Evolutionary conservation across 768 basidiomycete genomes (phyloP).

Genomic region (Daedaleopsis sinensis): DNA sequence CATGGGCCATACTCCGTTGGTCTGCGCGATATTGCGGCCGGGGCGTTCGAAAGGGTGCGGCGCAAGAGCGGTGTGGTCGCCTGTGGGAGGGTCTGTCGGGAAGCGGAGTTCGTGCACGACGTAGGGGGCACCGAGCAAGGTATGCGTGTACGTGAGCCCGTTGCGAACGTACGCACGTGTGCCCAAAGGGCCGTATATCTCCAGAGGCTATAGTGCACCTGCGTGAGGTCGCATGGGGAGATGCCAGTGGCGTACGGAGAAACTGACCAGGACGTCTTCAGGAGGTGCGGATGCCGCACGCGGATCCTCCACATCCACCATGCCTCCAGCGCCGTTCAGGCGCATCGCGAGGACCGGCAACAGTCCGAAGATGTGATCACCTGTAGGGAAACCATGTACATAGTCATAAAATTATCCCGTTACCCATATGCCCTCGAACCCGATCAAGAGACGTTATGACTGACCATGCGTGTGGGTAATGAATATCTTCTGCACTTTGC

Average conservation of each 20-base stretch:
- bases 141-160: constrained; percentile 69
- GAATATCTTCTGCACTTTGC: constrained; percentile 80
- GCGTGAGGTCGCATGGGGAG: not conserved
- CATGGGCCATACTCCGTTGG: constrained; percentile 64
- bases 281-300: constrained; percentile 33
- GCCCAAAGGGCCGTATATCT: constrained; percentile 87
- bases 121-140: constrained; percentile 65
- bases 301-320: constrained; percentile 59
- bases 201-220: constrained; percentile 54
- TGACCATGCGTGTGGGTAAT: constrained; percentile 89
- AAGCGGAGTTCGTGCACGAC: constrained; percentile 84
- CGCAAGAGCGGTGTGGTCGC: constrained; percentile 51
- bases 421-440: not conserved
- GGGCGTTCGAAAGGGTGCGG: constrained; percentile 57
- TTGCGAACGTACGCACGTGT: constrained; percentile 80
- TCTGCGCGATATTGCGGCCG: constrained; percentile 66
- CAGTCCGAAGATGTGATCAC: constrained; percentile 82
- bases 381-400: constrained; percentile 38
- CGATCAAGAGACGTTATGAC: constrained; percentile 14
- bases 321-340: constrained; percentile 76
- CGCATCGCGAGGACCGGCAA: constrained; percentile 68
- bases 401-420: not conserved
- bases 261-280: constrained; percentile 17
- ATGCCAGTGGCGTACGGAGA: constrained; percentile 1
- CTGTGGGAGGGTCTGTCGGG: constrained; percentile 55